A percentile compares a stretch with the other conserved stretches of the same genome.
Conservation (phyloP, 2,329 filamentous ascomycete species). For the Colletotrichum sidae region DNA sequence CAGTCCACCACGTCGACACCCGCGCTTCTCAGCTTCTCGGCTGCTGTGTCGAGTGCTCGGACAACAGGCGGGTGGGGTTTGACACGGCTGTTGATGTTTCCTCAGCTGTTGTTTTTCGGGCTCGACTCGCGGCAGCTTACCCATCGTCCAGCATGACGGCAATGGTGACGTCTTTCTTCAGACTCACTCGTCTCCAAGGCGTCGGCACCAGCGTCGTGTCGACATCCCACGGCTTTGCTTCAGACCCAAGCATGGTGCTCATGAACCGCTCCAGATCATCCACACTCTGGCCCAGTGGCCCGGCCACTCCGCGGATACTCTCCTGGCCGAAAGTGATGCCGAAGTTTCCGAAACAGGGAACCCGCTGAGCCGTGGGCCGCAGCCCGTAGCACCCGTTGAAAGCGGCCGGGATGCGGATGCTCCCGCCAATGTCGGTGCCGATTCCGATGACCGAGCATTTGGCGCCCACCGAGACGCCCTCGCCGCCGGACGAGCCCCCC, state of each 20-base stretch:
- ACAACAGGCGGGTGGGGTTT: conserved; percentile 73
- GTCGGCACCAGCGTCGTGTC: conserved; percentile 69
- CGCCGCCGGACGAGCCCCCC: too few relatives aligned
- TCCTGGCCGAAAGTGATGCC: too few relatives aligned
- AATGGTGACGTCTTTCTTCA: conserved; percentile 60
- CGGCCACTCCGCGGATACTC: too few relatives aligned
- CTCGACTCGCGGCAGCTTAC: conserved; percentile 42
- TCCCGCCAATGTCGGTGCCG: too few relatives aligned
- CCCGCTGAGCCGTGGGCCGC: too few relatives aligned
- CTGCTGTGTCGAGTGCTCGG: conserved; percentile 63
- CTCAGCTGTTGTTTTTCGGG: neutral
- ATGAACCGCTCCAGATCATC: conserved; percentile 67
- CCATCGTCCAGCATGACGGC: conserved; percentile 75
- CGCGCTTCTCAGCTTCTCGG: conserved; percentile 52
- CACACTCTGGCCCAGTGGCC: conserved; percentile 53
- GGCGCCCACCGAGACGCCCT: too few relatives aligned
- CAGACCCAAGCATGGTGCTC: conserved; percentile 56
- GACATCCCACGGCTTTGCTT: conserved; percentile 64
- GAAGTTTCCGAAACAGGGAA: too few relatives aligned
- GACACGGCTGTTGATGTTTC: neutral
- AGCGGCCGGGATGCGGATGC: too few relatives aligned
- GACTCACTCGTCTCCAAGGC: conserved; percentile 59
- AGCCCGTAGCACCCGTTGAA: too few relatives aligned
- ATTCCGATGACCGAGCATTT: too few relatives aligned
- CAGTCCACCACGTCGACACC: conserved; percentile 66